phyloP scores from a whole-genome alignment of 305 asterid species.

The Coffea humblotiana region DNA sequence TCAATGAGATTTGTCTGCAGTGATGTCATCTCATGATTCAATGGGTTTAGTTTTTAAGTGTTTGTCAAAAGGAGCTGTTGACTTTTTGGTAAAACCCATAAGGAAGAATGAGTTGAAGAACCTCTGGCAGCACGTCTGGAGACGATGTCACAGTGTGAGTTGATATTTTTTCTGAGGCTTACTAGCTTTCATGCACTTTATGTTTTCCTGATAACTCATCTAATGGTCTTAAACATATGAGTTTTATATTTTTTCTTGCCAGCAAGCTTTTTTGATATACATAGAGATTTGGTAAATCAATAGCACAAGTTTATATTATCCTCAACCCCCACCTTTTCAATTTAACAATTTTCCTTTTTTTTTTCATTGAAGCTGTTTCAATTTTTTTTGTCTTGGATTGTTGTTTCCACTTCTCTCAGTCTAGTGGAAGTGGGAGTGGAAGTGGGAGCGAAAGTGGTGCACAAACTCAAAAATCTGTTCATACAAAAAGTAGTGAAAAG shows the following conservation, averaged over 20 bases:
- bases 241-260: neutral
- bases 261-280: neutral
- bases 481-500: slow-evolving; percentile 34
- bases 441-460: slow-evolving; percentile 57
- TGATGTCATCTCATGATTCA: slow-evolving; percentile 50
- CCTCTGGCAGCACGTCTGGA: slow-evolving; percentile 60
- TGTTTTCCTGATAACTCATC: neutral
- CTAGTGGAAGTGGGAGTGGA: slow-evolving; percentile 59
- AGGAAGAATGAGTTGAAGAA: slow-evolving; percentile 54
- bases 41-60: slow-evolving; percentile 47
- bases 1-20: slow-evolving; percentile 31
- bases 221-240: neutral
- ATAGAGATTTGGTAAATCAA: neutral
- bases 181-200: neutral
- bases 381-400: neutral
- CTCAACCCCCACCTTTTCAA: too few relatives aligned
- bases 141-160: slow-evolving; percentile 54
- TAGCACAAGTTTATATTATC: neutral
- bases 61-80: slow-evolving; percentile 49
- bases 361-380: neutral
- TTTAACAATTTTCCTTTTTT: too few relatives aligned
- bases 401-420: slow-evolving; percentile 21
- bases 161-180: neutral
- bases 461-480: slow-evolving; percentile 36
- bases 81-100: slow-evolving; percentile 52